Percentiles rank a stretch among this genome's conserved stretches.
Conservation (phyloP, 768 basidiomycete species). For the Lyophyllum atratum region DNA sequence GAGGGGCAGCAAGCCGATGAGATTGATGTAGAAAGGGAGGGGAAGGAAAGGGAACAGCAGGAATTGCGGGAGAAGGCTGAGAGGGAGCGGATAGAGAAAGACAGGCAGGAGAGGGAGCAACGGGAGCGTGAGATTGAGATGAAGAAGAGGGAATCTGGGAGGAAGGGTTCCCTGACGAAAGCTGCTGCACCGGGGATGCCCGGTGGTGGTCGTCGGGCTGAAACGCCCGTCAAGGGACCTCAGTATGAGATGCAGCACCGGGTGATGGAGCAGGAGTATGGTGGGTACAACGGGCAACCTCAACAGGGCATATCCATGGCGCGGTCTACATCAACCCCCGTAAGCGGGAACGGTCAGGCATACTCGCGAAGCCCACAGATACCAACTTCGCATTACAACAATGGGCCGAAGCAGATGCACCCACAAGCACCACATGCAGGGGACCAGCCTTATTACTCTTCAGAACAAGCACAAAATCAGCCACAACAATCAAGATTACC, state of each 20-base stretch:
- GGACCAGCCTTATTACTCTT: conserved; percentile 41
- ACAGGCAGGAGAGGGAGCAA: conserved; percentile 44
- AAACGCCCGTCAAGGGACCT: conserved; percentile 85
- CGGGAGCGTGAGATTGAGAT: conserved; percentile 53
- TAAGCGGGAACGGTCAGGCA: conserved; percentile 27
- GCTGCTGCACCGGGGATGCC: conserved; percentile 46
- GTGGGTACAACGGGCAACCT: conserved; percentile 40
- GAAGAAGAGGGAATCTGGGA: conserved; percentile 57
- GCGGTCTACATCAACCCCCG: conserved; percentile 26
- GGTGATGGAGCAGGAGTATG: conserved; percentile 89
- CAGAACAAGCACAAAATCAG: conserved; percentile 27
- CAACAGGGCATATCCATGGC: conserved; percentile 31
- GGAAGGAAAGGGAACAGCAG: conserved; percentile 32
- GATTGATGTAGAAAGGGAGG: conserved; percentile 41
- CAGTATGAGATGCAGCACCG: conserved; percentile 95
- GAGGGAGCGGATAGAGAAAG: conserved; percentile 42
- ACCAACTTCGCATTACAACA: conserved; percentile 18
- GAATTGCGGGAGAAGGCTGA: conserved; percentile 47
- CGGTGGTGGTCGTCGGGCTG: conserved; percentile 61
- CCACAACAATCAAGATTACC: conserved; percentile 46
- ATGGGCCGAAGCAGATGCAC: conserved; percentile 22
- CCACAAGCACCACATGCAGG: conserved; percentile 29
- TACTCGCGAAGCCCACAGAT: conserved; percentile 32
- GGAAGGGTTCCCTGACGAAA: conserved; percentile 70
- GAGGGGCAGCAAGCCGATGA: conserved; percentile 32